Evolutionary conservation across 192 early-diverging fungal species (phyloP).

Genomic region (Podila epicladia): DNA sequence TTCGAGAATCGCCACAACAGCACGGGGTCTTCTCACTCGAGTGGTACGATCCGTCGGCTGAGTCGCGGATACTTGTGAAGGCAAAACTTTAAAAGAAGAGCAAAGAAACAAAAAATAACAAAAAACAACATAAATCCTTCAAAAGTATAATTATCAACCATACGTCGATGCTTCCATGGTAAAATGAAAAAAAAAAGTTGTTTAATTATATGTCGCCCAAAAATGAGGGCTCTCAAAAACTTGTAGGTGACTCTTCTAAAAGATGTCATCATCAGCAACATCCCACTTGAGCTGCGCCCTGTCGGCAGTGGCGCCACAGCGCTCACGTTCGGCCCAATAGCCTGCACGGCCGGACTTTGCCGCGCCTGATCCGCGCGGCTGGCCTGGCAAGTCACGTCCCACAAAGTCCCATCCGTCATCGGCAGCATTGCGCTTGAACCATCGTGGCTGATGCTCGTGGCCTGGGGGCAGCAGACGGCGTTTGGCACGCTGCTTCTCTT

Average conservation of each 20-base stretch:
- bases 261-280: slow-evolving; percentile 57
- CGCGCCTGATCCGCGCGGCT: slow-evolving; percentile 74
- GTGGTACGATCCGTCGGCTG: slow-evolving; percentile 33
- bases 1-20: slow-evolving; percentile 36
- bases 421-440: slow-evolving; percentile 74
- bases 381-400: slow-evolving; percentile 48
- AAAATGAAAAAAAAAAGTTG: too few relatives aligned
- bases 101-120: background rate
- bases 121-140: too few relatives aligned
- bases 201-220: too few relatives aligned
- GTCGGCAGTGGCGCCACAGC: slow-evolving; percentile 49
- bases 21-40: slow-evolving; percentile 32
- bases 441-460: slow-evolving; percentile 69
- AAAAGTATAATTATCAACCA: too few relatives aligned
- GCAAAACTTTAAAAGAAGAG: background rate
- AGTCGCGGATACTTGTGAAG: slow-evolving; percentile 29
- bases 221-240: too few relatives aligned
- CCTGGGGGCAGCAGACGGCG: slow-evolving; percentile 66
- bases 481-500: slow-evolving; percentile 78
- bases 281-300: slow-evolving; percentile 52
- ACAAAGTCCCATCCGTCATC: slow-evolving; percentile 53
- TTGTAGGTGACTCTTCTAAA: slow-evolving; percentile 22
- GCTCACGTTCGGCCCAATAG: slow-evolving; percentile 78
- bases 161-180: too few relatives aligned
- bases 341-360: slow-evolving; percentile 72